Evolutionary conservation across 2,329 filamentous ascomycete species (phyloP).

Genomic region (Hymenoscyphus fraxineus): DNA sequence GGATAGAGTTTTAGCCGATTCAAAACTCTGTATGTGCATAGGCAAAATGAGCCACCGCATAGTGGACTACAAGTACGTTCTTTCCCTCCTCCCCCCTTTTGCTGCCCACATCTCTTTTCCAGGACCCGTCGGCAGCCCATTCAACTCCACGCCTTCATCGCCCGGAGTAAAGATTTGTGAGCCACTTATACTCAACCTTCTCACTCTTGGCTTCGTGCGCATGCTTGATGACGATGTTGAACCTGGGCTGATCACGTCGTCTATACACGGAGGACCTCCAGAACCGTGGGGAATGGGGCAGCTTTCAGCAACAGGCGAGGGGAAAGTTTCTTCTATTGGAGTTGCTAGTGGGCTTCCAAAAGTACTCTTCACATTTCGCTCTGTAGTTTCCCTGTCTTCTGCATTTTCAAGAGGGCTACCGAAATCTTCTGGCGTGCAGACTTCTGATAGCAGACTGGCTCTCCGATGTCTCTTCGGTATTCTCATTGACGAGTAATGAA

Average conservation of each 20-base stretch:
- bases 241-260: not conserved
- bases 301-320: not conserved
- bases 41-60: not conserved
- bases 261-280: not conserved
- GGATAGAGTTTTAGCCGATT: not conserved
- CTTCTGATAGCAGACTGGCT: constrained; percentile 30
- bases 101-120: constrained; percentile 23
- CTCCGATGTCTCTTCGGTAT: constrained; percentile 16
- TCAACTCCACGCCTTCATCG: constrained; percentile 30
- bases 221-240: not conserved
- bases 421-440: constrained; percentile 27
- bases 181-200: constrained; percentile 30
- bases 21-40: constrained; percentile 2
- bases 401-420: not conserved
- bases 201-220: constrained; percentile 16
- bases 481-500: constrained; percentile 17
- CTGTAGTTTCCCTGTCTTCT: constrained; percentile 3
- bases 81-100: constrained; percentile 23
- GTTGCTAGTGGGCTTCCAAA: constrained; percentile 19
- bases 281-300: not conserved
- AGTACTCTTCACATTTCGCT: constrained; percentile 17
- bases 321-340: constrained; percentile 16
- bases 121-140: constrained; percentile 30
- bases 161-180: constrained; percentile 31
- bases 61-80: constrained; percentile 26